phyloP scores from a whole-genome alignment of 331 rosid species.

The Quercus lobata region DNA sequence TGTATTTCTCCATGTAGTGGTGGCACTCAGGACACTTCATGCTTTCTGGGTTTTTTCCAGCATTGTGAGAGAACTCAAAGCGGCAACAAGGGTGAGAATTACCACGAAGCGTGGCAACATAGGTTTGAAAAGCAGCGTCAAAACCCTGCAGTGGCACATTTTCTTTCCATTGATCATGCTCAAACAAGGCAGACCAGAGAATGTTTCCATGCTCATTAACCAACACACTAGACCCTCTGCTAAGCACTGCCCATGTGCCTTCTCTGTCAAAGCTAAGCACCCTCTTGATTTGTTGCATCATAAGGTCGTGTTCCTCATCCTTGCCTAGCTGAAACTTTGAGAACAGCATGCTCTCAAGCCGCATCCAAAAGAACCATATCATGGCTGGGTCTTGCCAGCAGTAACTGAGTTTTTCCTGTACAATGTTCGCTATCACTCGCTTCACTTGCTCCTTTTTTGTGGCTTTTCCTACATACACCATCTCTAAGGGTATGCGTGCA shows the following conservation, averaged over 20 bases:
- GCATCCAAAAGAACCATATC: slow-evolving; percentile 28
- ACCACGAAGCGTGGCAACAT: slow-evolving; percentile 23
- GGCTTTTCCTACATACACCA: slow-evolving; percentile 40
- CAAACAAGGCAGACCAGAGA: slow-evolving; percentile 22
- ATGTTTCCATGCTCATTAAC: slow-evolving; percentile 35
- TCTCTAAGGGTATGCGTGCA: slow-evolving; percentile 27
- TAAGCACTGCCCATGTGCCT: slow-evolving; percentile 36
- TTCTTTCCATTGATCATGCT: slow-evolving; percentile 29
- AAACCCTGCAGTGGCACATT: slow-evolving; percentile 22
- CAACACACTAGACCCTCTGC: slow-evolving; percentile 30
- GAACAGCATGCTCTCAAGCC: slow-evolving; percentile 48
- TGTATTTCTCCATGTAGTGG: slow-evolving; percentile 29
- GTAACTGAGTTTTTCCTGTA: neutral
- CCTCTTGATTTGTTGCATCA: slow-evolving; percentile 39
- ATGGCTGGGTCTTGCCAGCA: slow-evolving; percentile 37
- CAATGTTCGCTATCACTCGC: slow-evolving; percentile 15
- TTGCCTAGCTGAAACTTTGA: slow-evolving; percentile 42
- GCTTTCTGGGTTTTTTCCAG: slow-evolving; percentile 37
- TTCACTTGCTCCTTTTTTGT: slow-evolving; percentile 33
- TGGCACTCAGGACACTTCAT: slow-evolving; percentile 47
- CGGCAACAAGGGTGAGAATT: slow-evolving; percentile 31
- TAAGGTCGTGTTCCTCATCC: slow-evolving; percentile 16
- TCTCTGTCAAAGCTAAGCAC: slow-evolving; percentile 38
- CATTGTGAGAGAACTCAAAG: slow-evolving; percentile 33
- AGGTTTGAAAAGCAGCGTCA: slow-evolving; percentile 21